phyloP scores from a whole-genome alignment of 441 rosid genomes.

The Adansonia madagascariensis region DNA sequence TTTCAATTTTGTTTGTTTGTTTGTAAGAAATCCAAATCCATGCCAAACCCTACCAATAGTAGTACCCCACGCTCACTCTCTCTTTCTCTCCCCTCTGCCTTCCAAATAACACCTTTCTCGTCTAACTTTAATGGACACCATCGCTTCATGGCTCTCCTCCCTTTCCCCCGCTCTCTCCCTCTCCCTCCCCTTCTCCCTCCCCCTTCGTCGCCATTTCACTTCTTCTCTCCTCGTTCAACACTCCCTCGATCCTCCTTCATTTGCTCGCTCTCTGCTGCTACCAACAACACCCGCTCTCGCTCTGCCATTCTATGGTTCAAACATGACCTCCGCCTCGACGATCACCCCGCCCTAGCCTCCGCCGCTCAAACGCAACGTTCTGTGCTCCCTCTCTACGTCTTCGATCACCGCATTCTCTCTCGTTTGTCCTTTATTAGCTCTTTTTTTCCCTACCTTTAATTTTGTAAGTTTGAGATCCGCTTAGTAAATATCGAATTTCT shows the following conservation, averaged over 20 bases:
- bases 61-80: not conserved
- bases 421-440: slow-evolving; percentile 42
- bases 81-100: not conserved
- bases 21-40: slow-evolving; percentile 11
- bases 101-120: not conserved
- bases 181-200: slow-evolving; percentile 42
- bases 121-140: slow-evolving; percentile 40
- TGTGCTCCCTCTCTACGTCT: slow-evolving; percentile 79
- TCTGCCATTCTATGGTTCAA: slow-evolving; percentile 86
- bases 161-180: slow-evolving; percentile 45
- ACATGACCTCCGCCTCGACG: slow-evolving; percentile 90
- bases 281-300: slow-evolving; percentile 36
- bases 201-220: slow-evolving; percentile 32
- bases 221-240: slow-evolving; percentile 19
- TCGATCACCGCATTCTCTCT: slow-evolving; percentile 75
- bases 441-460: not conserved
- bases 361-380: slow-evolving; percentile 45
- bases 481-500: not conserved
- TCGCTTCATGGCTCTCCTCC: slow-evolving; percentile 31
- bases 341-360: slow-evolving; percentile 76
- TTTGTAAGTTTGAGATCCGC: not conserved
- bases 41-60: slow-evolving; percentile 20
- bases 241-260: slow-evolving; percentile 12
- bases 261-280: slow-evolving; percentile 34
- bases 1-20: slow-evolving; percentile 1